Percentiles rank a stretch among this genome's conserved stretches.
These are phyloP conservation scores for Populus deltoides DNA, from an alignment of 345 rosid species.

Conservation along the genomic window DNA sequence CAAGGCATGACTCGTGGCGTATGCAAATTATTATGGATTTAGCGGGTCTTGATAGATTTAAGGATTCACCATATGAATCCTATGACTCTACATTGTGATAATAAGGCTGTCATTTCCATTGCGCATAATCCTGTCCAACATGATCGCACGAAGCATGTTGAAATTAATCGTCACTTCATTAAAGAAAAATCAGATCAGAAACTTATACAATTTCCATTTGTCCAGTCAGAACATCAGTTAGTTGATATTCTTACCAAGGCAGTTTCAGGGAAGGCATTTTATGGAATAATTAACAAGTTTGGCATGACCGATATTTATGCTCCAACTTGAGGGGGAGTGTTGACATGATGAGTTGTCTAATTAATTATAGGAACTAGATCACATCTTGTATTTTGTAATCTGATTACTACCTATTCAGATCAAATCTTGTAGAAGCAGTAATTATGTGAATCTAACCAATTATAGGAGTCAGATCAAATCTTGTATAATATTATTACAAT, in stretches of 20 bases:
- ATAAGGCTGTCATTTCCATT: no score
- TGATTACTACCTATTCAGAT: no score
- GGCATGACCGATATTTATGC: neutral
- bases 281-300: neutral
- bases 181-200: neutral
- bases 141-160: neutral
- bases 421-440: no score
- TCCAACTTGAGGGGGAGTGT: neutral
- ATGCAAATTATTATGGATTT: neutral
- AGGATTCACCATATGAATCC: neutral
- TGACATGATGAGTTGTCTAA: no score
- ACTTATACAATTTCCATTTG: neutral
- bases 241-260: neutral
- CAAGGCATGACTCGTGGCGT: neutral
- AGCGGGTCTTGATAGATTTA: no score
- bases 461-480: no score
- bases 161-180: neutral
- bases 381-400: no score
- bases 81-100: neutral
- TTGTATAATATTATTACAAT: no score
- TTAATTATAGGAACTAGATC: no score
- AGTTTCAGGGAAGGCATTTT: neutral
- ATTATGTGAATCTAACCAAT: no score
- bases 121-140: no score
- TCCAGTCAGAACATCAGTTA: no score